Conservation (phyloP, 1,284 basidiomycete genomes). For the Pascua guehoae region DNA sequence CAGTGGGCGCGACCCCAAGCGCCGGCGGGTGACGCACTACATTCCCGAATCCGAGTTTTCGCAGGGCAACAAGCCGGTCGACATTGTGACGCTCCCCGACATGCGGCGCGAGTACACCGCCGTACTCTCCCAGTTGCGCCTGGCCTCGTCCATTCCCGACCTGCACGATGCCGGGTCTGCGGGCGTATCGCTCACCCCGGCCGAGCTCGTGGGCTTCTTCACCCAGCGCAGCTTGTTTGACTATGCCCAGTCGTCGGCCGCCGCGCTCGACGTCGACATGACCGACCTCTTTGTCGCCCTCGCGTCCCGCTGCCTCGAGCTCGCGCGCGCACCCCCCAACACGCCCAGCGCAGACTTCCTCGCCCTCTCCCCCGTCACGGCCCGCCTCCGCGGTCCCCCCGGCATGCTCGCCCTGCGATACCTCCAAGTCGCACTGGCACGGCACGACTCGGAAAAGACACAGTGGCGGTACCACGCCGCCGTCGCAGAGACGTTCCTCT, state of each 20-base stretch:
- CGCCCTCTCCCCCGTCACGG: constrained; percentile 65
- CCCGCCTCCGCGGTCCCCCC: constrained; percentile 76
- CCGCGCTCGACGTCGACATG: constrained; percentile 77
- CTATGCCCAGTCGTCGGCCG: constrained; percentile 72
- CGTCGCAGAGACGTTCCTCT: constrained; percentile 71
- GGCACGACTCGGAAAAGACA: constrained; percentile 70
- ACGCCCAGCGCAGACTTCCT: constrained; percentile 63
- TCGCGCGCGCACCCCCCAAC: constrained; percentile 53
- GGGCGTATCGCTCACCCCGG: constrained; percentile 62
- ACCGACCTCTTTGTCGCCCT: constrained; percentile 75
- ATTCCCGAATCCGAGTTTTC: constrained; percentile 72
- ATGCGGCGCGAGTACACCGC: constrained; percentile 81
- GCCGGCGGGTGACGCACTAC: constrained; percentile 65
- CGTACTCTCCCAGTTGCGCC: constrained; percentile 71
- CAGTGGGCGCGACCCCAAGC: constrained; percentile 51
- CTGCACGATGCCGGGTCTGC: constrained; percentile 50
- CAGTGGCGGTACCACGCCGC: constrained; percentile 71
- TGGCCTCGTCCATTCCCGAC: constrained; percentile 62
- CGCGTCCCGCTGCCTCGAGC: constrained; percentile 71
- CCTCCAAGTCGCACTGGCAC: constrained; percentile 70
- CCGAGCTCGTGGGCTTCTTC: constrained; percentile 73
- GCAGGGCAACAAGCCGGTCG: constrained; percentile 59
- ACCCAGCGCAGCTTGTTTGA: constrained; percentile 77
- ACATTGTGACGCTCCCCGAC: constrained; percentile 75
- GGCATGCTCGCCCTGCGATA: constrained; percentile 83